phyloP scores from a whole-genome alignment of 1,139 yeast species.

The Protomyces gravidus region DNA sequence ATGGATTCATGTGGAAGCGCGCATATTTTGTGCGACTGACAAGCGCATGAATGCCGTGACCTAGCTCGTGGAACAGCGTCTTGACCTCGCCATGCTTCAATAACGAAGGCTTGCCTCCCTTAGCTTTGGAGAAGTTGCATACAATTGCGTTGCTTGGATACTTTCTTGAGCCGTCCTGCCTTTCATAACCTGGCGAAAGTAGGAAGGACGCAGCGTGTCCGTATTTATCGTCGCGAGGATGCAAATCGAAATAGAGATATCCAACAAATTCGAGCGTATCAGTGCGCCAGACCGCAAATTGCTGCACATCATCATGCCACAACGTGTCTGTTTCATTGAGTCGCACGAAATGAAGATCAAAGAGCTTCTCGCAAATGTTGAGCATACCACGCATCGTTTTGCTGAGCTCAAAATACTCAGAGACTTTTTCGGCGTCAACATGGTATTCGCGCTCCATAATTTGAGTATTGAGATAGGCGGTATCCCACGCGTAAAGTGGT shows the following conservation, averaged over 20 bases:
- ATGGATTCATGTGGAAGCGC: slow-evolving; percentile 68
- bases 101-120: slow-evolving; percentile 64
- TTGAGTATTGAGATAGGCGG: slow-evolving; percentile 58
- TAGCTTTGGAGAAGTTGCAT: slow-evolving; percentile 78
- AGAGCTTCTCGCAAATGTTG: slow-evolving; percentile 60
- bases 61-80: slow-evolving; percentile 84
- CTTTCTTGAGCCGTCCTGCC: slow-evolving; percentile 49
- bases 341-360: slow-evolving; percentile 62
- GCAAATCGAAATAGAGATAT: slow-evolving; percentile 72
- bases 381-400: slow-evolving; percentile 66
- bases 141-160: slow-evolving; percentile 74
- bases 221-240: slow-evolving; percentile 81
- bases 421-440: slow-evolving; percentile 65
- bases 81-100: slow-evolving; percentile 73
- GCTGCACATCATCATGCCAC: slow-evolving; percentile 80
- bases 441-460: slow-evolving; percentile 62
- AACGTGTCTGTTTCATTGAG: slow-evolving; percentile 41
- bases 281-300: slow-evolving; percentile 66
- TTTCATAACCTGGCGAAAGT: slow-evolving; percentile 57
- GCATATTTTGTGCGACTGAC: slow-evolving; percentile 62
- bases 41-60: slow-evolving; percentile 80
- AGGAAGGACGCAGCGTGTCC: slow-evolving; percentile 85
- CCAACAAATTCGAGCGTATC: slow-evolving; percentile 67
- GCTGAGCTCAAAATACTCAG: slow-evolving; percentile 74
- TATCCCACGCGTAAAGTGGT: slow-evolving; percentile 67